A percentile compares a stretch with the other conserved stretches of the same genome.
These are phyloP conservation scores for Lineolata rhizophorae DNA, from an alignment of 495 filamentous ascomycete genomes.

Conservation along the genomic window DNA sequence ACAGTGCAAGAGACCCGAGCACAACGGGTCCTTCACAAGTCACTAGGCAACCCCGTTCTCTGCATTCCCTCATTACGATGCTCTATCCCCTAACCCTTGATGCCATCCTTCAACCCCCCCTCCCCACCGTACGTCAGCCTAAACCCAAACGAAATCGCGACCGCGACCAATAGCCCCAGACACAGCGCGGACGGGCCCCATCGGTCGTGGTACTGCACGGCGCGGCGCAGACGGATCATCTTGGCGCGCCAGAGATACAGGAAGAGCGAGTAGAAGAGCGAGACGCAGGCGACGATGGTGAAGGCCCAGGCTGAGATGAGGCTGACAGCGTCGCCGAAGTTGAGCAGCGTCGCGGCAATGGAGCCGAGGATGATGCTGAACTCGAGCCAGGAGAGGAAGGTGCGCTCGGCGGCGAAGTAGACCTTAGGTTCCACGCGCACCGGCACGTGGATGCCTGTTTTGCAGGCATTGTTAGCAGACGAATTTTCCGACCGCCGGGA, in stretches of 20 bases:
- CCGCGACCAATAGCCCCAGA: constrained; percentile 41
- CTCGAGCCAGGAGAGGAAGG: constrained; percentile 93
- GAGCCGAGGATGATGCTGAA: constrained; percentile 85
- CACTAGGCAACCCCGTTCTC: too few relatives aligned
- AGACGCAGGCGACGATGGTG: constrained; percentile 52
- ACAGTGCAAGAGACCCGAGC: too few relatives aligned
- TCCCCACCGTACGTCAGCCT: too few relatives aligned
- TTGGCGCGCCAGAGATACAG: constrained; percentile 75
- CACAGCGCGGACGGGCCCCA: constrained; percentile 74
- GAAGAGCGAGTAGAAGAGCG: constrained; percentile 55
- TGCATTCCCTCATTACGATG: too few relatives aligned
- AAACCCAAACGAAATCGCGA: constrained; percentile 57
- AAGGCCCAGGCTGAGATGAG: constrained; percentile 52
- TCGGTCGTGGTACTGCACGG: constrained; percentile 71
- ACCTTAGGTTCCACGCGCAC: constrained; percentile 95
- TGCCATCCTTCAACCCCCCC: too few relatives aligned
- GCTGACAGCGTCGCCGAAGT: constrained; percentile 43
- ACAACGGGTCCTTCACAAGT: too few relatives aligned
- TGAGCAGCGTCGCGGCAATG: constrained; percentile 78
- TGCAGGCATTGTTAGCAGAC: background rate
- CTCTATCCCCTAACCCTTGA: too few relatives aligned
- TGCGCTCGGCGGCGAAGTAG: constrained; percentile 87
- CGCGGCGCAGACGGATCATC: constrained; percentile 58
- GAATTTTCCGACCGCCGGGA: background rate
- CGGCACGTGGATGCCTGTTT: constrained; percentile 65